Evolutionary conservation across 2,329 filamentous ascomycete species (phyloP), one percentile per base, ranked within the genome.

Genomic region (Triangularia verruculosa): DNA sequence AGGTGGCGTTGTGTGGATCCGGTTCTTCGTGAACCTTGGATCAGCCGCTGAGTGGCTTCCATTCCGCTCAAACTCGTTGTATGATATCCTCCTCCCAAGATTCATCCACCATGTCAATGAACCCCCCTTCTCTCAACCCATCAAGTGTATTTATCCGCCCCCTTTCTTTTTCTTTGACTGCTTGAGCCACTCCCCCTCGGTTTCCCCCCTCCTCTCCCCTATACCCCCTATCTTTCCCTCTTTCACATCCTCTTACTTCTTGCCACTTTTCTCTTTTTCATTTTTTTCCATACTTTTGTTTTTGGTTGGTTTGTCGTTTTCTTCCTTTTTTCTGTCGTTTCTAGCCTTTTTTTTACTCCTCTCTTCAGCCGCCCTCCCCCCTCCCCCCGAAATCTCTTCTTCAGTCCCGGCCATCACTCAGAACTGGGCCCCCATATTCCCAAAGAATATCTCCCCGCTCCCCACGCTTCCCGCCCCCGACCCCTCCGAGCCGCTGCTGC

Each of bases 401-500:
- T 28, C 43, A 43, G n/a, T 9, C 27, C 27, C 27, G 27, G 27
- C 20, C 53, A 39, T 12, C 15, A 25, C 20, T 32, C 24, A 20
- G 39, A 68, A 66, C 52, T 65, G 66, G 12, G 27, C 64, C 22
- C 66, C 66, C 52, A 68, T 56, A 9, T 61, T 61, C 15, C 24
- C 27, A 58, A 67, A 28, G 7, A 59, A 30, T 39, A 6, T 12
- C 58, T 61, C 61, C 34, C 34, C 15, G 7, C 22, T 9, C 22
- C 52, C 28, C 22, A 24, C 59, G 9, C 32, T 51, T 17, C 30
- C 53, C 22, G 25, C 39, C 39, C 61, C 30, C 24, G 15, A 15
- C 59, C n/a, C 24, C 12, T 64, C n/a, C 1, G 39, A 27, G 3
- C 47, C 43, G 1, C 30, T 28, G 15, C 58, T 4, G 25, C 58